Conservation (phyloP, 257 asterid species). For the Salvia miltiorrhiza region DNA sequence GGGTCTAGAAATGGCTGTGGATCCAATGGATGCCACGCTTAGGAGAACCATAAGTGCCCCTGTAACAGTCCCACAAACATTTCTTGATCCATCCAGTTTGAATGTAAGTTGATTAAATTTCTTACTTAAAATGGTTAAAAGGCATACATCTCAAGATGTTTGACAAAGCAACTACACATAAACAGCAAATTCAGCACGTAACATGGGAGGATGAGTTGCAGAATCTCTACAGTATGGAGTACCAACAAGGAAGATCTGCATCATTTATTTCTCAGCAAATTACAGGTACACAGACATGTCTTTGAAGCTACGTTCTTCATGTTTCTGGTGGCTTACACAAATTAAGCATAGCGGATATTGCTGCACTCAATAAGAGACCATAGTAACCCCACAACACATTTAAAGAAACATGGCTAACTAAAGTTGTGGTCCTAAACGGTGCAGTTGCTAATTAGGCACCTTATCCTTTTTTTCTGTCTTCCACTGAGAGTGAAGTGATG, state of each 20-base stretch:
- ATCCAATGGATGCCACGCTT: conserved; percentile 42
- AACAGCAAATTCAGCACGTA: conserved; percentile 57
- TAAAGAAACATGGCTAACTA: conserved; percentile 1
- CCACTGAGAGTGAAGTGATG: conserved; percentile 31
- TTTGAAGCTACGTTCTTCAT: conserved; percentile 7
- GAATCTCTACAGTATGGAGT: conserved; percentile 52
- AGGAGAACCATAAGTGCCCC: conserved; percentile 63
- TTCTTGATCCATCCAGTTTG: conserved; percentile 45
- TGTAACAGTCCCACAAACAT: conserved; percentile 42
- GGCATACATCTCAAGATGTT: neutral
- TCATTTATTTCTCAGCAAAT: conserved; percentile 54
- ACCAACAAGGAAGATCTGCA: conserved; percentile 57
- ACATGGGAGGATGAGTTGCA: conserved; percentile 72
- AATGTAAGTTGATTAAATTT: conserved; percentile 37
- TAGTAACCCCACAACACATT: conserved; percentile 21
- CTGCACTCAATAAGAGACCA: conserved; percentile 17
- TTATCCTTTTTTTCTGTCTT: conserved; percentile 29
- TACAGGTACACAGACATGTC: conserved; percentile 46
- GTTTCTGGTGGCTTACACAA: conserved; percentile 10
- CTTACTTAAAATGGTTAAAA: neutral
- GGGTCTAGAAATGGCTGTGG: conserved; percentile 41
- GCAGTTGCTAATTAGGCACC: conserved; percentile 31
- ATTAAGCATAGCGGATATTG: conserved; percentile 7
- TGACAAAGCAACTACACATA: conserved; percentile 6
- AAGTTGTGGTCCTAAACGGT: conserved; percentile 35